Evolutionary conservation across 805 yeast species (phyloP), one percentile per base, ranked within the genome.

Genomic region (Candida ulmi): DNA sequence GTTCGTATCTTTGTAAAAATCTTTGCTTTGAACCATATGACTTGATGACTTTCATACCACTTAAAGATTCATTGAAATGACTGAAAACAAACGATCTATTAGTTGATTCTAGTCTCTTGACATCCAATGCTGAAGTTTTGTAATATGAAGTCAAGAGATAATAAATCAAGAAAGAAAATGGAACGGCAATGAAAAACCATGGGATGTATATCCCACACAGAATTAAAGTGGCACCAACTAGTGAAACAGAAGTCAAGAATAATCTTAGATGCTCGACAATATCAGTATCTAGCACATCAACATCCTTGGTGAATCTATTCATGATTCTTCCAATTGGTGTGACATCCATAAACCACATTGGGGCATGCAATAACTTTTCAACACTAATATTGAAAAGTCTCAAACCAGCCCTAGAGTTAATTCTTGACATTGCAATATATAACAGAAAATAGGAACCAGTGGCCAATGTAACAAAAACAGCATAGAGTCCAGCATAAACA

Each of bases 261-360:
- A 79, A 62, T 44, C 93, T 69, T 38, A 82, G 47, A 51, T 81
- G 84, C 54, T 84, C 88, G 34, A 76, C 72, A 48, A 87, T 61
- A 60, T 83, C 91, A 52, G 85, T 84, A 54, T 88, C 95, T 55
- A 87, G 64, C 13, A 78, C 78, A 55, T 87, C 95, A 1, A 90
- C 82, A 58, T 87, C 96, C 52, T 85, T 85, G 3, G 95, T 86
- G 58, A 87, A 87, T 50, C 95, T 67, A 61, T 85, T 87, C 58
- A 88, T 65, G 42, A 87, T 83, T 52, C 95, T 71, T 4, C 96
- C 95, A 63, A 84, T 69, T 5, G 95, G 96, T 0, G 93, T 83
- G 11, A 86, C 74, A 57, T 88, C 95, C 71, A 86, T 78, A 54
- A 78, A 88, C 11, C 80, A 64, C 90, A 86, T 84, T 36, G 95